Conservation (phyloP, 1,284 basidiomycete genomes). For the Apiotrichum porosum region DNA sequence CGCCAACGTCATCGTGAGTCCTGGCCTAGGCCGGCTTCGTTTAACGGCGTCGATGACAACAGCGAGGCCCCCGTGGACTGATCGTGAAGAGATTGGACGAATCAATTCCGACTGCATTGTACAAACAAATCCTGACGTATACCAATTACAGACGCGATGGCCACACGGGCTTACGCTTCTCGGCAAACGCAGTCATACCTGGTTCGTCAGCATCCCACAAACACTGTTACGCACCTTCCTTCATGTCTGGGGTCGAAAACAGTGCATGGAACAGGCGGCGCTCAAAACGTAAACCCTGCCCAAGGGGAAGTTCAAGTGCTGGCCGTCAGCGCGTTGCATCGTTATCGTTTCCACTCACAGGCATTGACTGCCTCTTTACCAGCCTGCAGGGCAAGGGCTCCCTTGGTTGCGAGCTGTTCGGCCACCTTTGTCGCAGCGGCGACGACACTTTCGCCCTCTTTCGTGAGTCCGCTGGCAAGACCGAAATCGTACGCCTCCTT, state of each 20-base stretch:
- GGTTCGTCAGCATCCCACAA: slow-evolving; percentile 26
- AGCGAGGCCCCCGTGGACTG: no score
- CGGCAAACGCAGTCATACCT: slow-evolving; percentile 85
- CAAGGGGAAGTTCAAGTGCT: slow-evolving; percentile 77
- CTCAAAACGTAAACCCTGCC: slow-evolving; percentile 81
- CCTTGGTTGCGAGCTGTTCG: slow-evolving; percentile 72
- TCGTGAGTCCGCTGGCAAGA: slow-evolving; percentile 73
- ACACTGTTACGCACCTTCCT: slow-evolving; percentile 62
- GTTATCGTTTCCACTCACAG: slow-evolving; percentile 52
- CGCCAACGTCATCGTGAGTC: no score
- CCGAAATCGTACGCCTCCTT: slow-evolving; percentile 80
- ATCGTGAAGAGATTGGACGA: no score
- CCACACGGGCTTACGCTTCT: slow-evolving; percentile 85
- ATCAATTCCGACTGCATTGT: no score
- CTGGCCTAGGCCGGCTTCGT: no score
- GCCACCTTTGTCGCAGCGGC: slow-evolving; percentile 82
- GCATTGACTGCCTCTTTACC: slow-evolving; percentile 93
- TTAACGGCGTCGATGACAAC: no score
- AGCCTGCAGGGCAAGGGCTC: slow-evolving; percentile 77
- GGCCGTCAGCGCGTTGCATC: background rate
- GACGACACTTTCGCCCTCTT: slow-evolving; percentile 72
- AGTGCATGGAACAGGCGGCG: slow-evolving; percentile 83
- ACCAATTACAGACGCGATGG: slow-evolving; percentile 8
- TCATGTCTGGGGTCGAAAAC: slow-evolving; percentile 94
- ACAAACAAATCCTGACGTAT: no score